These are phyloP conservation scores for Rhizoclosmatium sp. DNA, from an alignment of 192 early-diverging fungal species.

Conservation along the genomic window DNA sequence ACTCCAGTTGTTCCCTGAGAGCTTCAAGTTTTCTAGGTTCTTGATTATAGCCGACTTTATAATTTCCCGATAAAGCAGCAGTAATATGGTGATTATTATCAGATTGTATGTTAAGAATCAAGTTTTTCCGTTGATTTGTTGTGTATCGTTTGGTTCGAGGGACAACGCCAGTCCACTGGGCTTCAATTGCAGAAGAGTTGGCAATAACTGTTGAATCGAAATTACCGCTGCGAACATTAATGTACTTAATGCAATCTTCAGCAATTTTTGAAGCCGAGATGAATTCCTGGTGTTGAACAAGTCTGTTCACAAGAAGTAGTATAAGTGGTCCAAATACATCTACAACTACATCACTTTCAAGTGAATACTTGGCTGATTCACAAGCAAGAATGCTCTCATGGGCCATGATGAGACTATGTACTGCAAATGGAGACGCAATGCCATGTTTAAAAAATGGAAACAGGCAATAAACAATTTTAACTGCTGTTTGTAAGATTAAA, in stretches of 20 bases:
- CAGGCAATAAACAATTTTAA: constrained; percentile 28
- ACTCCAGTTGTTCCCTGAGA: constrained; percentile 49
- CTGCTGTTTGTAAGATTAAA: constrained; percentile 31
- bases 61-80: constrained; percentile 33
- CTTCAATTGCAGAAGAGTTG: constrained; percentile 52
- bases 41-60: constrained; percentile 29
- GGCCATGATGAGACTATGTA: constrained; percentile 36
- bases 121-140: constrained; percentile 30
- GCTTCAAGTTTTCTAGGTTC: constrained; percentile 29
- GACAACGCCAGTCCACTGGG: constrained; percentile 46
- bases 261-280: constrained; percentile 11
- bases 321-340: constrained; percentile 44
- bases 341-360: constrained; percentile 24
- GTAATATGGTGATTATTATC: constrained; percentile 43
- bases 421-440: constrained; percentile 35
- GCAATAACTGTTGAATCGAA: constrained; percentile 42
- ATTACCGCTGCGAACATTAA: constrained; percentile 31
- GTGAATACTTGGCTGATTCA: constrained; percentile 37
- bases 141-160: constrained; percentile 28
- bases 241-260: constrained; percentile 39
- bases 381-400: constrained; percentile 36
- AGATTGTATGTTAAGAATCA: constrained; percentile 37
- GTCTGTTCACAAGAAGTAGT: constrained; percentile 12
- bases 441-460: constrained; percentile 39
- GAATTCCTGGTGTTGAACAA: constrained; percentile 28